A percentile compares a stretch with the other conserved stretches of the same genome.
Conservation (phyloP, 2,329 filamentous ascomycete genomes). For the Stagonosporopsis tanaceti region DNA sequence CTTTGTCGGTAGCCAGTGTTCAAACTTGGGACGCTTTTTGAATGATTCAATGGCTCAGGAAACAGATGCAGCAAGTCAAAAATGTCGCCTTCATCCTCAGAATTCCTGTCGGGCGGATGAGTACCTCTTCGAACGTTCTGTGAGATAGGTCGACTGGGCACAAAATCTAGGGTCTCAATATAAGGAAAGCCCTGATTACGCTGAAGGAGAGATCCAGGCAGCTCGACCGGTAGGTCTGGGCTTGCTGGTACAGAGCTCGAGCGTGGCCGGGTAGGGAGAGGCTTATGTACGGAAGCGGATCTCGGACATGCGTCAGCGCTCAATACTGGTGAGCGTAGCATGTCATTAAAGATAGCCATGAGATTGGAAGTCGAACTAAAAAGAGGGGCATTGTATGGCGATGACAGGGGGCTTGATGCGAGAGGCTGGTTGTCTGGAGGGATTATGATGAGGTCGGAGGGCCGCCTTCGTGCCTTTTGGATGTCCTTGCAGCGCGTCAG, state of each 20-base stretch:
- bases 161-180: conserved; percentile 23
- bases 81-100: conserved; percentile 19
- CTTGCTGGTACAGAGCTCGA: conserved; percentile 52
- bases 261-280: conserved; percentile 49
- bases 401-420: conserved; percentile 35
- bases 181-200: conserved; percentile 46
- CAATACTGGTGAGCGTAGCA: conserved; percentile 52
- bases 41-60: conserved; percentile 26
- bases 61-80: conserved; percentile 19
- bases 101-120: conserved; percentile 9
- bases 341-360: conserved; percentile 53
- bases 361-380: conserved; percentile 46
- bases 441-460: conserved; percentile 42
- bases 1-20: conserved; percentile 19
- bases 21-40: conserved; percentile 26
- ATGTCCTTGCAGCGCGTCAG: conserved; percentile 39
- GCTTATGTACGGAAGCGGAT: conserved; percentile 43
- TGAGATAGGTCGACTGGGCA: conserved; percentile 21
- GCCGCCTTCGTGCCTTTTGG: conserved; percentile 33
- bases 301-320: conserved; percentile 40
- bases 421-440: conserved; percentile 33
- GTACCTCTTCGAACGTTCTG: conserved; percentile 24
- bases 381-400: conserved; percentile 40
- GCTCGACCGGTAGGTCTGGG: conserved; percentile 43
- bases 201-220: conserved; percentile 40